Conservation (phyloP, 345 rosid species). For the Citrus inodora region DNA sequence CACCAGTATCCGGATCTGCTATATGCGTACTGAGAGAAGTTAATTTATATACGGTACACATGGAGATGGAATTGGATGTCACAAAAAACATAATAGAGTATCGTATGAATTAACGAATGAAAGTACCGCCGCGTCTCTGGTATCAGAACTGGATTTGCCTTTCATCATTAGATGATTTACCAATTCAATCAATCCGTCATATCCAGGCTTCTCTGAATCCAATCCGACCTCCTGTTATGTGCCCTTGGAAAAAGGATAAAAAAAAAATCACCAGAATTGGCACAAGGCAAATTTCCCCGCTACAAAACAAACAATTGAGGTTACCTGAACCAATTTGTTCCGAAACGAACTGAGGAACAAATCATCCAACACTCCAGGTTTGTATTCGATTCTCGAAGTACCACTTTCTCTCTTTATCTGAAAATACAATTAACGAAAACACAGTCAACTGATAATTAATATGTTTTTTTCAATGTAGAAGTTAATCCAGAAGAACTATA, state of each 20-base stretch:
- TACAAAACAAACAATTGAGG: not conserved
- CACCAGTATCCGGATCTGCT: constrained; percentile 66
- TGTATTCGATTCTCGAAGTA: constrained; percentile 37
- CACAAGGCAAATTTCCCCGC: too few species aligned
- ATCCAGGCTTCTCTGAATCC: constrained; percentile 88
- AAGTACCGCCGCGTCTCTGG: constrained; percentile 67
- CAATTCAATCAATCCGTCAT: constrained; percentile 74
- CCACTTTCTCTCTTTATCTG: constrained; percentile 33
- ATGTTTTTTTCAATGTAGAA: not conserved
- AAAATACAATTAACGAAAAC: not conserved
- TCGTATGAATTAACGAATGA: not conserved
- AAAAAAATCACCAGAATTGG: too few species aligned
- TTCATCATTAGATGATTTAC: constrained; percentile 65
- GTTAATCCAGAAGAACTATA: too few species aligned
- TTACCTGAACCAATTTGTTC: constrained; percentile 66
- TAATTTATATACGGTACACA: not conserved
- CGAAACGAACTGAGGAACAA: constrained; percentile 64
- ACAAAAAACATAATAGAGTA: not conserved
- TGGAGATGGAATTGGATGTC: not conserved
- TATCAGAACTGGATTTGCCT: constrained; percentile 47
- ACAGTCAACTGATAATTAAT: not conserved
- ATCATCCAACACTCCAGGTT: constrained; percentile 48
- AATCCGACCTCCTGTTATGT: constrained; percentile 80
- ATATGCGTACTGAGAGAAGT: not conserved
- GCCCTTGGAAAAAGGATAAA: constrained; percentile 12